phyloP scores from a whole-genome alignment of 1,139 yeast species.

The Hyphopichia burtonii region DNA sequence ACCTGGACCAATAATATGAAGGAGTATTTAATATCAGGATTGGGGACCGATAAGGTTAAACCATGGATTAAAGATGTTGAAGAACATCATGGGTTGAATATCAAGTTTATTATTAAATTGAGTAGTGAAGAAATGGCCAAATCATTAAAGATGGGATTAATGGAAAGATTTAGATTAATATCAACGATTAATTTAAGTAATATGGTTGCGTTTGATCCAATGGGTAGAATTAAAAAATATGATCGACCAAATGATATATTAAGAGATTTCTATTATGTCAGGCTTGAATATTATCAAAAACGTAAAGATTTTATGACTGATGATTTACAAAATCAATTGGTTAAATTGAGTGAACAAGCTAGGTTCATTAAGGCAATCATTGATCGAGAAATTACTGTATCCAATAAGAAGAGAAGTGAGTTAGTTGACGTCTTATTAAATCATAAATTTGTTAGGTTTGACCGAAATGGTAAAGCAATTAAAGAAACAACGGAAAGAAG shows the following conservation, averaged over 20 bases:
- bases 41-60: conserved; percentile 68
- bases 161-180: conserved; percentile 78
- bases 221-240: conserved; percentile 84
- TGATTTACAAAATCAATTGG: conserved; percentile 70
- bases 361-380: conserved; percentile 89
- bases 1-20: conserved; percentile 92
- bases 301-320: conserved; percentile 80
- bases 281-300: conserved; percentile 87
- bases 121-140: conserved; percentile 81
- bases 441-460: conserved; percentile 73
- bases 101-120: conserved; percentile 75
- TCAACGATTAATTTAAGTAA: conserved; percentile 71
- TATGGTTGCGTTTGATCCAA: conserved; percentile 96
- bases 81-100: conserved; percentile 85
- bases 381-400: conserved; percentile 65
- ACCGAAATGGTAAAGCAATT: conserved; percentile 61
- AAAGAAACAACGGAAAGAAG: conserved; percentile 11
- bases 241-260: conserved; percentile 74
- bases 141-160: conserved; percentile 68
- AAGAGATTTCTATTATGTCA: conserved; percentile 77
- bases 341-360: conserved; percentile 78
- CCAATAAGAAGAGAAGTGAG: conserved; percentile 68
- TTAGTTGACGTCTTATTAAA: conserved; percentile 63
- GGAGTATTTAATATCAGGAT: conserved; percentile 73
- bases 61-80: conserved; percentile 95